These are phyloP conservation scores for Rhizopogon hawkerae DNA, from an alignment of 1,284 basidiomycete genomes.

Conservation along the genomic window DNA sequence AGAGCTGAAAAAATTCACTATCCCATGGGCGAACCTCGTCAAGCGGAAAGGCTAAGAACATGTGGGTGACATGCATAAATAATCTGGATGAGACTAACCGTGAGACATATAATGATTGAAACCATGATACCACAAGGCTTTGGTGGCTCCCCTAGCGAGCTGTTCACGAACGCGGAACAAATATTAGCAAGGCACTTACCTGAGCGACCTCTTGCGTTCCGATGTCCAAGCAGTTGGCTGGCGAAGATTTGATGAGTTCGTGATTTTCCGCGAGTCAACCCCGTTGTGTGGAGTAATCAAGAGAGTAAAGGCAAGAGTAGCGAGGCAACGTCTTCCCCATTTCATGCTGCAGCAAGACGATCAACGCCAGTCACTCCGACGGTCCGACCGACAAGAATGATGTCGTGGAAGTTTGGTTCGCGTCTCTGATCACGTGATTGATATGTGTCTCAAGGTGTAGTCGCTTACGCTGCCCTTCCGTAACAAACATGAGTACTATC, in stretches of 20 bases:
- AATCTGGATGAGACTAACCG: constrained; percentile 37
- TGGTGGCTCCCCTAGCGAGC: constrained; percentile 51
- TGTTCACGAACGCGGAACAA: constrained; percentile 2
- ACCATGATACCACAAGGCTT: constrained; percentile 77
- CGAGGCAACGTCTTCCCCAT: constrained; percentile 54
- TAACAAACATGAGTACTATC: constrained; percentile 35
- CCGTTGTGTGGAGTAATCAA: background rate
- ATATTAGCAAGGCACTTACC: constrained; percentile 33
- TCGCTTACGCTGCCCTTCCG: background rate
- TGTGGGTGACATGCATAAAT: constrained; percentile 1
- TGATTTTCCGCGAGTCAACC: constrained; percentile 18
- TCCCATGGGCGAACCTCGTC: constrained; percentile 50
- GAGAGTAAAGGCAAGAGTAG: background rate
- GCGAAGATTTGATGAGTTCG: constrained; percentile 28
- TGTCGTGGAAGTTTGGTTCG: constrained; percentile 10
- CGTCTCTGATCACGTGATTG: background rate
- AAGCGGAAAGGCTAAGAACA: constrained; percentile 61
- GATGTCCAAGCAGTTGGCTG: constrained; percentile 45
- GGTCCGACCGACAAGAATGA: background rate
- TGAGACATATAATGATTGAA: constrained; percentile 72
- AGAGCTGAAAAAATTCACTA: background rate
- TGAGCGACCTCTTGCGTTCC: constrained; percentile 50
- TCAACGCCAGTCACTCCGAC: background rate
- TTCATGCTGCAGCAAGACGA: constrained; percentile 39
- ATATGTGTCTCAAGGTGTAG: no score